Base-by-base conservation (phyloP, 257 asterid genomes). In the Solanum raphanifolium region DNA sequence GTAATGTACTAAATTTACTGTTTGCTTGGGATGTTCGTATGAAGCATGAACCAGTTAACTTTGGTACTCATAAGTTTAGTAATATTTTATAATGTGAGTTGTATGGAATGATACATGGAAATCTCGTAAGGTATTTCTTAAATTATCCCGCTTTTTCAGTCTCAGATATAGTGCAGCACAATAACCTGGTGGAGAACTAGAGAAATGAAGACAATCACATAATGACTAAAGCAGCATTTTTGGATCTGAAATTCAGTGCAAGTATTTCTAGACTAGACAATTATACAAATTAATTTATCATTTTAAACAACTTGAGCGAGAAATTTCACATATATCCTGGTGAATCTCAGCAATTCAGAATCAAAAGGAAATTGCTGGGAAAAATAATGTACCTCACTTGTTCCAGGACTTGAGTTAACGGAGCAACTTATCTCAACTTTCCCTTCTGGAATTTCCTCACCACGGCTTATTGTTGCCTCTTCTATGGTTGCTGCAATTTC, bases 381-480 rank as follows among this genome's bases (percentile, higher is more conserved):
- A 82, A 13, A 10, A 48, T 81, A 81, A 31, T 2, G 65, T 93
- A 95, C 99, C 98, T 97, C 98, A 52, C 99, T 95, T 88, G 98
- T 94, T 90, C 99, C 98, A 7, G 99, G 99, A 90, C 99, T 97
- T n/a, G 95, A 92, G 92, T 93, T 92, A 87, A 95, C 84, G 20
- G 93, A 90, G 93, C 96, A 93, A 83, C 88, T 91, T 84, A 97
- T 90, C 65, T 94, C 86, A 72, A 91, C 90, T 88, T 86, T 94
- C 85, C 92, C 94, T 23, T 93, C 95, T 81, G 89, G 90, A 86
- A 88, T 86, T 83, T 89, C 91, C 58, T 88, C 91, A 69, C 9
- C 76, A 18, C 48, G 35, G 72, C 66, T 72, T 41, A 27, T 83
- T 46, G 58, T 92, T 85, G 85, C 92, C 81, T 89, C 91, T 88